These are phyloP conservation scores for Aspergillaceae sp. DNA, from an alignment of 2,329 filamentous ascomycete genomes.

Conservation along the genomic window DNA sequence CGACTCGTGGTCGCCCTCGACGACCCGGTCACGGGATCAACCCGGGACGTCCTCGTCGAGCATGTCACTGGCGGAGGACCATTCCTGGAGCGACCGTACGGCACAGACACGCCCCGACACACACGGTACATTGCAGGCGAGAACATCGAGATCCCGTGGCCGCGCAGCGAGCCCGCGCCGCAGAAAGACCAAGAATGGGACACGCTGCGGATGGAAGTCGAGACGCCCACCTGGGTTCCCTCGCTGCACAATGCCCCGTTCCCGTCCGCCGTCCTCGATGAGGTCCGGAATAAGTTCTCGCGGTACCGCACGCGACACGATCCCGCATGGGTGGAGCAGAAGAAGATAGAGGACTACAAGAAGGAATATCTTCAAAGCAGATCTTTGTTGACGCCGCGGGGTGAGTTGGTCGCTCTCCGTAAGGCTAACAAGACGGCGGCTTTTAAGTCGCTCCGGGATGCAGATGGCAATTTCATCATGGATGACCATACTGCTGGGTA, in stretches of 20 bases:
- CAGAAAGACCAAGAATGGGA: constrained; percentile 54
- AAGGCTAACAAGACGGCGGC: constrained; percentile 29
- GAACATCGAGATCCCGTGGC: constrained; percentile 70
- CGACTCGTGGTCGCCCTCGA: constrained; percentile 72
- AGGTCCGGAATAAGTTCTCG: constrained; percentile 75
- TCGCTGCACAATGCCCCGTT: constrained; percentile 69
- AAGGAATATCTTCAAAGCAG: constrained; percentile 37
- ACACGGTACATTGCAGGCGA: constrained; percentile 58
- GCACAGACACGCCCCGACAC: constrained; percentile 34
- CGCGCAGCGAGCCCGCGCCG: constrained; percentile 45
- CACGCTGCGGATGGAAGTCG: constrained; percentile 67
- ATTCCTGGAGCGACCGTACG: constrained; percentile 43
- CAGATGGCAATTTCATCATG: constrained; percentile 30
- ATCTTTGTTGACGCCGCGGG: constrained; percentile 41
- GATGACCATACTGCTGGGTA: constrained; percentile 25
- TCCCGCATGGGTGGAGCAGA: constrained; percentile 58
- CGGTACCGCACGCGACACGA: constrained; percentile 75
- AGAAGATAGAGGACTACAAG: constrained; percentile 51
- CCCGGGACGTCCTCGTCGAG: constrained; percentile 69
- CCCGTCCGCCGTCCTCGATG: constrained; percentile 68
- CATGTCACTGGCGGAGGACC: constrained; percentile 52
- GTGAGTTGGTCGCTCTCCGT: constrained; percentile 33
- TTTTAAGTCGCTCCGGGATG: constrained; percentile 26
- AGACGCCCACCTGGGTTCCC: constrained; percentile 68
- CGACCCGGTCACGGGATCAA: constrained; percentile 55